phyloP scores from a whole-genome alignment of 805 yeast genomes.

The Candida corydali region DNA sequence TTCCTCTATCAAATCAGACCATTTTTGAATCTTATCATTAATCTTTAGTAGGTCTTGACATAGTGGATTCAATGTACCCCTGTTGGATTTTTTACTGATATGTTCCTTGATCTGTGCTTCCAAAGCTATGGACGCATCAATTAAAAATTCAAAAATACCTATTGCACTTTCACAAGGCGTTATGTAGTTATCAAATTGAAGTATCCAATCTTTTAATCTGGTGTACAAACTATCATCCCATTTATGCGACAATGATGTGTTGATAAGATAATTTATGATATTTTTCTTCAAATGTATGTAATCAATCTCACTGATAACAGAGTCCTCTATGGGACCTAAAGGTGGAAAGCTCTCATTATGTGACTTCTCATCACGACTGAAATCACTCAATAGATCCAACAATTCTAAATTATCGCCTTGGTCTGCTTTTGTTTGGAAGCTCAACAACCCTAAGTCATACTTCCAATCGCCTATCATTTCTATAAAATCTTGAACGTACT shows the following conservation, averaged over 20 bases:
- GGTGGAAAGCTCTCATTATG: not conserved
- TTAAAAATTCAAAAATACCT: slow-evolving; percentile 43
- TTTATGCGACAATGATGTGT: slow-evolving; percentile 25
- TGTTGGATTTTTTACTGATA: slow-evolving; percentile 15
- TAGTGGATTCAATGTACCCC: slow-evolving; percentile 27
- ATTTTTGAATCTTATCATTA: slow-evolving; percentile 41
- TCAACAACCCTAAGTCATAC: not conserved
- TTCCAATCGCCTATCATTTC: slow-evolving; percentile 26
- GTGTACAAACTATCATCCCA: slow-evolving; percentile 37
- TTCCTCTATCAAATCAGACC: slow-evolving; percentile 42
- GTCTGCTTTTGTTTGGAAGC: slow-evolving; percentile 5
- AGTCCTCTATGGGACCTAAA: slow-evolving; percentile 1
- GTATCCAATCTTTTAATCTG: slow-evolving; percentile 31
- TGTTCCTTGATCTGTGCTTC: slow-evolving; percentile 23
- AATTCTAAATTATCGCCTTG: slow-evolving; percentile 30
- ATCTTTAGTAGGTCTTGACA: slow-evolving; percentile 37
- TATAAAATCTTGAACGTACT: slow-evolving; percentile 21
- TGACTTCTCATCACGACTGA: slow-evolving; percentile 15
- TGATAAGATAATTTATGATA: slow-evolving; percentile 23
- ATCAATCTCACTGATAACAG: slow-evolving; percentile 5
- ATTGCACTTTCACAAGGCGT: slow-evolving; percentile 20
- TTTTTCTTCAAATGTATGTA: slow-evolving; percentile 19
- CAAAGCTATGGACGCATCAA: slow-evolving; percentile 36
- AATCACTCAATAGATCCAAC: slow-evolving; percentile 32
- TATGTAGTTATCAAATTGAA: slow-evolving; percentile 24